A percentile compares a stretch with the other conserved stretches of the same genome.
These are phyloP conservation scores for Achaetomiella virescens DNA, from an alignment of 495 filamentous ascomycete species.

Conservation along the genomic window DNA sequence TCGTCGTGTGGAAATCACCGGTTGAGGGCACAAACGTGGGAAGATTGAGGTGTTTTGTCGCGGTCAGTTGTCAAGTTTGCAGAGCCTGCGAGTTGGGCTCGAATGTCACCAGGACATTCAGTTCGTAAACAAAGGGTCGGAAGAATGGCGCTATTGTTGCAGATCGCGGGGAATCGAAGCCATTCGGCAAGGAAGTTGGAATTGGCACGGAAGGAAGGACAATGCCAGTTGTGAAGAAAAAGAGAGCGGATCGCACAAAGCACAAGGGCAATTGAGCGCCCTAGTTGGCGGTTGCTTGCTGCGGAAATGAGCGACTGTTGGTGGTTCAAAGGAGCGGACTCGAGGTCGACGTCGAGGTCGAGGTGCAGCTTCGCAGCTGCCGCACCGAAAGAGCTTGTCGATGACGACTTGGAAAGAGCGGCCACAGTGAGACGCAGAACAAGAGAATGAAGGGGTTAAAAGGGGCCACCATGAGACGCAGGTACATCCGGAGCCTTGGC, in stretches of 20 bases:
- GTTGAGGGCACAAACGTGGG: not conserved
- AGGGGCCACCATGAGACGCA: constrained; percentile 2
- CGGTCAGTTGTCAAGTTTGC: not conserved
- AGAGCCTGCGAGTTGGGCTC: not conserved
- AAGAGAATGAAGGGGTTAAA: constrained; percentile 5
- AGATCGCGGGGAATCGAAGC: not conserved
- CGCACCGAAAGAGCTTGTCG: not conserved
- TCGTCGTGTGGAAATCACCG: not conserved
- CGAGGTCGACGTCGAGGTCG: not conserved
- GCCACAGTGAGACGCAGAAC: not conserved
- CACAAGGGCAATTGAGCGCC: not conserved
- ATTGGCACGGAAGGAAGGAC: not conserved
- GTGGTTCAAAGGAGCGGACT: constrained; percentile 10
- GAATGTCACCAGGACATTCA: constrained; percentile 7
- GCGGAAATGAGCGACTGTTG: constrained; percentile 6
- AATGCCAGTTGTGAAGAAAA: not conserved
- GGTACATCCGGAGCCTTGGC: constrained; percentile 6
- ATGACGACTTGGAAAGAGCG: constrained; percentile 1
- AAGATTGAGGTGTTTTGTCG: not conserved
- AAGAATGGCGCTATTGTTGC: not conserved
- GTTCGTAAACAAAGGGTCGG: not conserved
- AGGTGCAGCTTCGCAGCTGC: not conserved
- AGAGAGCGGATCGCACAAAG: constrained; percentile 9
- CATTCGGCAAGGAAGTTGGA: not conserved
- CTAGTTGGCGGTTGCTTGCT: not conserved